Conservation (phyloP, 805 yeast genomes). For the Myxozyma monticola region DNA sequence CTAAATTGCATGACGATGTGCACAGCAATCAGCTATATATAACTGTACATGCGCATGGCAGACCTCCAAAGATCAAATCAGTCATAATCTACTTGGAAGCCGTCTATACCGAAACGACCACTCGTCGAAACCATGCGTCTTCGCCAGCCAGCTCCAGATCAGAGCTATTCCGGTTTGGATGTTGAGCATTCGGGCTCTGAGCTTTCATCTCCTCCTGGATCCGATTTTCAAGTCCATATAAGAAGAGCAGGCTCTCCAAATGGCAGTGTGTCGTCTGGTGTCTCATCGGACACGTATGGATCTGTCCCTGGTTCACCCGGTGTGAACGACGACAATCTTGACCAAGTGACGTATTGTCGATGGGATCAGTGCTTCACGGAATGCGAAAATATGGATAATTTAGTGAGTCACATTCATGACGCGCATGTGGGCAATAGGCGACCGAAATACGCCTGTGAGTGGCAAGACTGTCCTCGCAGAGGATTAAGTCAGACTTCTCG, state of each 20-base stretch:
- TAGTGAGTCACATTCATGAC: slow-evolving; percentile 45
- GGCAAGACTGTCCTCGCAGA: slow-evolving; percentile 58
- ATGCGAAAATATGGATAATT: slow-evolving; percentile 41
- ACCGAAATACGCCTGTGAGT: slow-evolving; percentile 54
- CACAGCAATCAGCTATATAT: too few relatives aligned
- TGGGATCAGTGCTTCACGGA: slow-evolving; percentile 44
- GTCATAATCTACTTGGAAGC: too few relatives aligned
- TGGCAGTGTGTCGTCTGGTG: slow-evolving; percentile 11
- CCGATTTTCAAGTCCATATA: not conserved
- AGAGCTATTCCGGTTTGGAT: too few relatives aligned
- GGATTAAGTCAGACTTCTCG: slow-evolving; percentile 56
- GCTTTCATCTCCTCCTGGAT: slow-evolving; percentile 16
- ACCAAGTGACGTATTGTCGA: slow-evolving; percentile 38
- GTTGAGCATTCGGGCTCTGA: slow-evolving; percentile 13
- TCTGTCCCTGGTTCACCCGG: slow-evolving; percentile 32
- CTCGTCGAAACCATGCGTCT: too few relatives aligned
- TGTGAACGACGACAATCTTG: slow-evolving; percentile 31
- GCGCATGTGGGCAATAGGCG: slow-evolving; percentile 42
- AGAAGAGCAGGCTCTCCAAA: slow-evolving; percentile 8
- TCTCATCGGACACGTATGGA: slow-evolving; percentile 29
- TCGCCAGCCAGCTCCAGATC: not conserved
- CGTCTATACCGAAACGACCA: too few relatives aligned
- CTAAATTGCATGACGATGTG: too few relatives aligned
- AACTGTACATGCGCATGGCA: too few relatives aligned
- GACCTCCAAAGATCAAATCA: too few relatives aligned